Evolutionary conservation across 352 stramenopile genomes (phyloP), one percentile per base, ranked within the genome.

Genomic region (Plasmopara muralis): DNA sequence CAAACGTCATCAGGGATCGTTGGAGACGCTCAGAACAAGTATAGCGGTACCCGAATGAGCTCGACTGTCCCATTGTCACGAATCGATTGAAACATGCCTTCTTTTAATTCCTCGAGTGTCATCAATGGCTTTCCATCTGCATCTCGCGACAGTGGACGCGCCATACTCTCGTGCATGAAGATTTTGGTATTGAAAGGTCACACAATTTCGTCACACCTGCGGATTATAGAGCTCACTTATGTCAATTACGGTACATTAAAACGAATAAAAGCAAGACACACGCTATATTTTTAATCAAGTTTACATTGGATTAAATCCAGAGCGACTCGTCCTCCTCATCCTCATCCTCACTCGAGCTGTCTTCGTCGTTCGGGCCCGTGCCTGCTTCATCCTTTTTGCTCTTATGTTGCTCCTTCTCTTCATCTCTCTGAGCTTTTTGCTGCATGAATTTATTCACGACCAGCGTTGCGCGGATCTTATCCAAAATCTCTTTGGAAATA

Each of bases 61-160:
- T 89, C 78, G 43, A 85, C 60, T 8, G 76, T 81, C 16, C 78
- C 76, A 1, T 70, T 74, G 43, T 87, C 76, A 9, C 70, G 70
- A 34, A 89, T 73, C 6, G 76, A 78, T 46, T 72, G 66, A 62
- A 87, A 89, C 70, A 89, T 87, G 43, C 72, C 66, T 47, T 80
- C 63, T 52, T 83, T 85, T 34, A 87, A 48, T 59, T 83, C 66
- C 15, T 87, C 74, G 38, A 87, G 60, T 49, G 76, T 74, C 69
- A 87, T 71, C 43, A 70, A 65, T 15, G 45, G 39, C 13, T 64
- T 60, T 16, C 43, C 57, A 43, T 67, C 53, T 0, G 16, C 49
- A 47, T 64, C 44, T n/a, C 42, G 48, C 9, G 40, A 18, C 31
- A 44, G 29, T n/a, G 51, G 10, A 33, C 43, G 37, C 10, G 52